phyloP scores from a whole-genome alignment of 202 grass and related monocot species.

The Dendrocalamus latiflorus region DNA sequence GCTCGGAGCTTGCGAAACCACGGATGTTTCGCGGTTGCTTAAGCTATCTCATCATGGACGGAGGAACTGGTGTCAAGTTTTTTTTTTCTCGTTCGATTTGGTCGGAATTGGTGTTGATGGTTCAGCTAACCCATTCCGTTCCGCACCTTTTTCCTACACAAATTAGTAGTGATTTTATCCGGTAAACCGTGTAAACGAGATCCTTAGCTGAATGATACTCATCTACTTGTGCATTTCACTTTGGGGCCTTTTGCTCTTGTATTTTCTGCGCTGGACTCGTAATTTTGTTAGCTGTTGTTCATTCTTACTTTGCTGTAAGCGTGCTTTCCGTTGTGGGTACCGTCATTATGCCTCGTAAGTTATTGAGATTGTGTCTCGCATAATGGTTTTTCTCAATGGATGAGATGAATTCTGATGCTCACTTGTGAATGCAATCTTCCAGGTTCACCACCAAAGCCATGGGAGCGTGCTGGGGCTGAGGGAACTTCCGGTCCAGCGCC shows the following conservation, averaged over 20 bases:
- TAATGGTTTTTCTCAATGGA: background rate
- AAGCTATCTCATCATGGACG: too few species aligned
- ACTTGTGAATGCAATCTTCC: background rate
- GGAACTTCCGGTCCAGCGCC: slow-evolving; percentile 51
- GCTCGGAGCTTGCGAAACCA: too few species aligned
- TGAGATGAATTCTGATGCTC: background rate
- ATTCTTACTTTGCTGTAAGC: background rate
- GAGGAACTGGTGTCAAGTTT: too few species aligned
- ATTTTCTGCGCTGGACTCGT: too few species aligned
- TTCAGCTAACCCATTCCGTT: background rate
- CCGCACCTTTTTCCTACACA: background rate
- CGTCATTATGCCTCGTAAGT: background rate
- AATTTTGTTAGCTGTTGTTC: background rate
- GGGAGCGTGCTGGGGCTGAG: slow-evolving; percentile 59
- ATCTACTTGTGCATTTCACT: too few species aligned
- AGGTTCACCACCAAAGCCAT: slow-evolving; percentile 80
- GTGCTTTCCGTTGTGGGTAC: too few species aligned
- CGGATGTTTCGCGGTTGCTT: too few species aligned
- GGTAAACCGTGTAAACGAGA: background rate
- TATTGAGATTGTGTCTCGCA: background rate
- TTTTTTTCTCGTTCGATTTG: too few species aligned
- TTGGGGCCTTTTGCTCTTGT: too few species aligned
- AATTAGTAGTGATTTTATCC: background rate
- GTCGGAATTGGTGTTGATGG: too few species aligned
- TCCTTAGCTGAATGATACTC: background rate